Base-by-base conservation (phyloP, 1,284 basidiomycete species). In the Apiotrichum veenhuisii region DNA sequence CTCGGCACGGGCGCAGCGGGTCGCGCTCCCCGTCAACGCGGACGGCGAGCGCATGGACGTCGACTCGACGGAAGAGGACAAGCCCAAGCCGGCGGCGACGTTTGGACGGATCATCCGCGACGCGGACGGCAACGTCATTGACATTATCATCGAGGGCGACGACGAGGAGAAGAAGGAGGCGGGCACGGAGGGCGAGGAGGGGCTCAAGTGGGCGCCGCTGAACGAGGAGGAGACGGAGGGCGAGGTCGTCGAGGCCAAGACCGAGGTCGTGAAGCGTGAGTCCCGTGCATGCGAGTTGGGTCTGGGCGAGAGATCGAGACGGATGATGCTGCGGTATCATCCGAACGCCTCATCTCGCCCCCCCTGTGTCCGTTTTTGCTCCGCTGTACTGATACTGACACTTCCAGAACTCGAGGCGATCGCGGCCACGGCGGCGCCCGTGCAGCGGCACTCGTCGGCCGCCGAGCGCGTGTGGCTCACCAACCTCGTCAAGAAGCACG, bases 91-190 rank as follows among this genome's bases (percentile, higher is more conserved):
- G n/a, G 84, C 81, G 67, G 88, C 89, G 8, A 88, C 89, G 9
- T 88, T 86, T 72, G 95, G 91, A 17, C 83, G 85, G 64, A 93
- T 98, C 63, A 78, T 93, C 52, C 83, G 92, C 43, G 93, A 97
- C 74, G 86, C 82, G 45, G 79, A 83, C 4, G 95, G 94, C 36
- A 88, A 88, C 64, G 81, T 95, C 36, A 70, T 93, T 40, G 82
- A 85, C 58, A 82, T 97, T 46, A 84, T 93, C 69, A 76, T 96
- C 58, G 77, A 81, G 18, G 84, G 83, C 26, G 84, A 84, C 17
- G 71, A 76, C 25, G 72, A 75, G 0, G 71, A 67, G n/a, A 80
- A 80, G 18, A 68, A 69, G n/a, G 64, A 60, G 47, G 64, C 55
- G 25, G 68, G 69, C 14, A 80, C 80, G 20, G 42, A 48, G 55